Conservation (phyloP, 73 alveolate genomes). For the Paramecium primaurelia region DNA sequence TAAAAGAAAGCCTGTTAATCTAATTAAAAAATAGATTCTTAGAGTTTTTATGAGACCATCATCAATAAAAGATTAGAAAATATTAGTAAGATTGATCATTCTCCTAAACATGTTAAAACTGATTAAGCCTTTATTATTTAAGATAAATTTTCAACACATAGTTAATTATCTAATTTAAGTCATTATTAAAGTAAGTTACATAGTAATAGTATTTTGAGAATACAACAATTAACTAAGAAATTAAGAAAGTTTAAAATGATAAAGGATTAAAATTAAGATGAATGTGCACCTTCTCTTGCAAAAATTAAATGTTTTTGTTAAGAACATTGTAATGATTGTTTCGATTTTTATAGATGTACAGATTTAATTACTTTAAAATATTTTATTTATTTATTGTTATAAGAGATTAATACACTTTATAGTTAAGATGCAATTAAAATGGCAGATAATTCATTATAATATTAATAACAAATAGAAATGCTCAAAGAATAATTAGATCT, state of each 20-base stretch:
- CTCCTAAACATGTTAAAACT: background rate
- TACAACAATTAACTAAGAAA: background rate
- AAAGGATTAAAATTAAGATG: constrained; percentile 43
- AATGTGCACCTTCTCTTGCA: constrained; percentile 42
- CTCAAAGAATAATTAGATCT: background rate
- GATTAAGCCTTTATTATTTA: background rate
- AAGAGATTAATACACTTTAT: background rate
- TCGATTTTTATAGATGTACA: constrained; percentile 39
- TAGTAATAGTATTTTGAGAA: background rate
- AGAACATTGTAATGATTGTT: constrained; percentile 8
- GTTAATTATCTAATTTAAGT: background rate
- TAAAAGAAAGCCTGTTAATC: background rate
- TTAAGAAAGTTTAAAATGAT: constrained; percentile 6
- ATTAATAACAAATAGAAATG: background rate
- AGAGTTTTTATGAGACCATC: constrained; percentile 29
- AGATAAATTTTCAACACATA: background rate
- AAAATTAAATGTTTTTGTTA: constrained; percentile 33
- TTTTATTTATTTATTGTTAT: background rate
- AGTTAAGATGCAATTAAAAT: background rate
- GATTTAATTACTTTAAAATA: background rate
- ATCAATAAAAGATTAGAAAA: constrained; percentile 2
- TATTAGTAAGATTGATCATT: background rate
- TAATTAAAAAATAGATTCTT: background rate
- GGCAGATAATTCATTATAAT: background rate
- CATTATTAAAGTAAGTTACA: background rate